Evolutionary conservation across 2,329 filamentous ascomycete genomes (phyloP), one percentile per base, ranked within the genome.

Genomic region (Ascochyta pisi): DNA sequence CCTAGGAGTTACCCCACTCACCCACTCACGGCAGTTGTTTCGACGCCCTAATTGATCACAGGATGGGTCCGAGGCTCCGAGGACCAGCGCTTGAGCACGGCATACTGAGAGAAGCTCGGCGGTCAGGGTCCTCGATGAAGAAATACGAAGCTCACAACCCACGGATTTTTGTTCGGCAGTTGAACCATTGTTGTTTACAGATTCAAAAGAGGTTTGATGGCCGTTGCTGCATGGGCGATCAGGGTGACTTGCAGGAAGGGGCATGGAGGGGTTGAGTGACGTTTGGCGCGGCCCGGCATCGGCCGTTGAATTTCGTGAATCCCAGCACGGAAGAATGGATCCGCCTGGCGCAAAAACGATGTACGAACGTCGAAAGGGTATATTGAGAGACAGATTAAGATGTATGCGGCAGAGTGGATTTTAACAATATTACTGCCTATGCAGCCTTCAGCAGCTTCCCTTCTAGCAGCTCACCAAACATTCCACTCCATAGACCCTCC

Each of bases 1-100:
- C 43, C 35, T 23, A 49, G 52, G 50, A 58, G 57, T 57, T 69
- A 71, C 70, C 67, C 71, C 70, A 73, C 71, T 39, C 51, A 54
- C 37, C 52, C 45, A 50, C 46, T 55, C 67, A 64, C 71, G 71
- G 71, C 71, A 74, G 71, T 74, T 74, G 68, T 59, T 58, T 42
- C 41, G 31, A 46, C 34, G 42, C 45, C 35, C 53, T 55, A 50
- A 55, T 46, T 27, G 24, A 34, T 27, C 34, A 23, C 37, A 46
- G 15, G 40, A 33, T 38, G 29, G 6, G 34, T 38, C 52, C 52
- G 52, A 45, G 41, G 35, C 40, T 26, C 52, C 45, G 40, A 37
- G 34, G 46, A 41, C 45, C 22, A 34, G 43, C 45, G 45, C 44
- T 39, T 39, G 33, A 39, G 22, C 27, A 22, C 45, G 35, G 46